These are phyloP conservation scores for Coleophoma eucalyptorum DNA, from an alignment of 2,329 filamentous ascomycete genomes.

Conservation along the genomic window DNA sequence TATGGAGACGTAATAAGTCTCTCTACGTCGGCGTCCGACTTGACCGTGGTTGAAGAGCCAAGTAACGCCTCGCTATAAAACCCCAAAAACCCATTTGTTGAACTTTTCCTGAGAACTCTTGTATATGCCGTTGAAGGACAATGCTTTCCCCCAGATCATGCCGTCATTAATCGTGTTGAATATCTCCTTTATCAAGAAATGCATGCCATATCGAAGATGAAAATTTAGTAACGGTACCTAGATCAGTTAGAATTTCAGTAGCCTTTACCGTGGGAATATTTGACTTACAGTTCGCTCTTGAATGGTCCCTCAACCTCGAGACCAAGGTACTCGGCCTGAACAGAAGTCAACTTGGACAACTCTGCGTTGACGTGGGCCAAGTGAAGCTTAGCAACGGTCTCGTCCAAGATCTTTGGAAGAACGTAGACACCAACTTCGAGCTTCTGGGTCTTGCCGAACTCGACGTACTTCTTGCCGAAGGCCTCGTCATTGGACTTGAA, in stretches of 20 bases:
- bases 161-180: constrained; percentile 48
- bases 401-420: constrained; percentile 97
- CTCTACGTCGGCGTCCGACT: constrained; percentile 26
- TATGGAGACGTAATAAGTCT: neutral
- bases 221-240: constrained; percentile 31
- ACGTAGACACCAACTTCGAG: constrained; percentile 92
- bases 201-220: neutral
- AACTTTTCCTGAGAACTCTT: constrained; percentile 25
- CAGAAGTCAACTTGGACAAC: constrained; percentile 78
- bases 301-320: constrained; percentile 83
- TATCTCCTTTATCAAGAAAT: neutral
- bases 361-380: constrained; percentile 91
- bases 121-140: constrained; percentile 60
- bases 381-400: constrained; percentile 96
- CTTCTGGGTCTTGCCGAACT: constrained; percentile 91
- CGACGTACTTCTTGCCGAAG: constrained; percentile 91
- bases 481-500: constrained; percentile 87
- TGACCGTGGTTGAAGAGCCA: constrained; percentile 35
- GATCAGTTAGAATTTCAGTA: constrained; percentile 9
- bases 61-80: constrained; percentile 31
- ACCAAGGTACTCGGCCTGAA: constrained; percentile 94
- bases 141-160: constrained; percentile 55
- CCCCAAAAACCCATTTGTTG: constrained; percentile 29
- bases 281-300: constrained; percentile 85
- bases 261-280: neutral